Base-by-base conservation (phyloP, 139 green algal species). In the Trebouxia sp. region DNA sequence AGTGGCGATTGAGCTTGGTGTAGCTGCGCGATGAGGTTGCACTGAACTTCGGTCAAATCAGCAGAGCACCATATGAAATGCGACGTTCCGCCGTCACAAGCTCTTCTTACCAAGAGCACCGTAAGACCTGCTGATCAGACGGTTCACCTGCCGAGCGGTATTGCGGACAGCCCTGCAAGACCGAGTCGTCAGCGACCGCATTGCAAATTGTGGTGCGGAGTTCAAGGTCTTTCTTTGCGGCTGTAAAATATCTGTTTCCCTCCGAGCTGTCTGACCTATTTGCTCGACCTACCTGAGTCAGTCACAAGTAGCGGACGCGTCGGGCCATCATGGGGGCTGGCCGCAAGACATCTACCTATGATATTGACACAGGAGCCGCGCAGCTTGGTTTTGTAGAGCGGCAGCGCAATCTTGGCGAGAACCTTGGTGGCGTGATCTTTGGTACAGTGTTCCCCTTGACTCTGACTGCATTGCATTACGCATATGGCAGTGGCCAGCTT, bases 371-470 rank as follows among this genome's bases (percentile, higher is more conserved):
- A 24, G n/a, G 39, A 28, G 41, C 28, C 14, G 24, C 39, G 35
- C 22, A 51, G 37, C 53, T 42, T 15, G 38, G 42, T n/a, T 88
- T 86, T 42, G 85, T 87, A 69, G 45, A 77, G 26, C 28, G 55
- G 24, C 85, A 88, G 43, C 80, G 85, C 56, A 85, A 87, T n/a
- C 76, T 89, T 7, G 66, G 76, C 0, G 53, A 65, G 8, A 42
- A 83, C 22, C 39, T 90, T 11, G 84, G 80, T 20, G 86, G 84
- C 62, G 79, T 87, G 20, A 88, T 90, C 30, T 90, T 88, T 65
- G 84, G 86, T 89, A 45, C 9, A 51, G 3, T 28, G 3, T 28
- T 24, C 22, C 9, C 15, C 37, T 20, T 79, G n/a, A 20, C 3
- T 32, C 1, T 69, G 14, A n/a, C 30, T 67, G 11, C 75, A 28